phyloP scores from a whole-genome alignment of 495 filamentous ascomycete species.

The Ascobolus immersus region DNA sequence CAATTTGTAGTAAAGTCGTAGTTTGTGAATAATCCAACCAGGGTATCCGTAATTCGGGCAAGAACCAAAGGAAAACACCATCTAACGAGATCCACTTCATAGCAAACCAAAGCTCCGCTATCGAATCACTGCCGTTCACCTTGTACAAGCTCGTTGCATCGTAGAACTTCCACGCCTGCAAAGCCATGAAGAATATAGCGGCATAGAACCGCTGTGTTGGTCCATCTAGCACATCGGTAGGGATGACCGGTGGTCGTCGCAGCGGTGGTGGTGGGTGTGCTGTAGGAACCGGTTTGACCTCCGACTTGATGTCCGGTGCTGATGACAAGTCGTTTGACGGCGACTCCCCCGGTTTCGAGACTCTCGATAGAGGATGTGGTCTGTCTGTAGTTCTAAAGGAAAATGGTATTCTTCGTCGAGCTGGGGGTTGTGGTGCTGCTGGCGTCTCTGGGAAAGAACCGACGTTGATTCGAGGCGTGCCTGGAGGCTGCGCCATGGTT shows the following conservation, averaged over 20 bases:
- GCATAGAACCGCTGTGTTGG: slow-evolving; percentile 74
- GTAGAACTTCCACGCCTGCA: slow-evolving; percentile 59
- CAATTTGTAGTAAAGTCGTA: slow-evolving; percentile 10
- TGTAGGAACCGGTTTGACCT: neutral
- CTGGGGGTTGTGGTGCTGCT: neutral
- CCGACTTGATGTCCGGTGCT: neutral
- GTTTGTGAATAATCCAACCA: slow-evolving; percentile 32
- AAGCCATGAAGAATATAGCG: slow-evolving; percentile 39
- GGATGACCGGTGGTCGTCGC: slow-evolving; percentile 3
- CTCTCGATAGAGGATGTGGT: neutral
- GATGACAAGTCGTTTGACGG: neutral
- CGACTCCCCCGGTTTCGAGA: neutral
- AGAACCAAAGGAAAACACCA: slow-evolving; percentile 52
- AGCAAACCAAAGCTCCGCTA: slow-evolving; percentile 42
- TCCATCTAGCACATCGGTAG: slow-evolving; percentile 42
- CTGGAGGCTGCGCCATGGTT: neutral
- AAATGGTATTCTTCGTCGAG: neutral
- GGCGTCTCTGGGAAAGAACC: slow-evolving; percentile 12
- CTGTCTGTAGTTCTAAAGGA: neutral
- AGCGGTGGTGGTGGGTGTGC: too few species aligned
- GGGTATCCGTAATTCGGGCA: slow-evolving; percentile 69
- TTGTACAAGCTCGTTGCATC: slow-evolving; percentile 41
- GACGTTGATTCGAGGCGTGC: neutral
- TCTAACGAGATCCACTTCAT: slow-evolving; percentile 81
- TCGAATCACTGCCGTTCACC: slow-evolving; percentile 12